Percentiles rank a stretch among this genome's conserved stretches.
phyloP scores from a whole-genome alignment of 805 yeast genomes.

The Kodamaea neixiangensis region DNA sequence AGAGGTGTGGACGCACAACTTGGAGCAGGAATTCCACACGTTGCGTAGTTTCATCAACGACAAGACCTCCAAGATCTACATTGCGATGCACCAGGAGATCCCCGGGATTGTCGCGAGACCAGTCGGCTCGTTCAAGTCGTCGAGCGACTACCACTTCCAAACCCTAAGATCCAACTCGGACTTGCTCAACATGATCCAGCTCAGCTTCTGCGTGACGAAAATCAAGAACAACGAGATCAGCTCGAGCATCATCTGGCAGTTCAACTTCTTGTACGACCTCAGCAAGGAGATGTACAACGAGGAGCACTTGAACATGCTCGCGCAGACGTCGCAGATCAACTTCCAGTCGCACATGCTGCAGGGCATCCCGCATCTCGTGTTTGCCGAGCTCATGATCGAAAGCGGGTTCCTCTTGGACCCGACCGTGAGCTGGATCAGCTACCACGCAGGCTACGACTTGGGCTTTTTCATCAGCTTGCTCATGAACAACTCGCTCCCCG shows the following conservation, averaged over 20 bases:
- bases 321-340: conserved; percentile 78
- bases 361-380: conserved; percentile 78
- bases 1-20: conserved; percentile 74
- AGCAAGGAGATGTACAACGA: conserved; percentile 80
- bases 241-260: conserved; percentile 87
- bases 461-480: conserved; percentile 83
- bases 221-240: conserved; percentile 49
- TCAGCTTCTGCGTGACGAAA: conserved; percentile 47
- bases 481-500: conserved; percentile 76
- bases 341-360: conserved; percentile 68
- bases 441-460: conserved; percentile 91
- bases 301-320: conserved; percentile 77
- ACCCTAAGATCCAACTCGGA: conserved; percentile 92
- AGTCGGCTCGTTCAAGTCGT: conserved; percentile 86
- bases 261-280: conserved; percentile 83
- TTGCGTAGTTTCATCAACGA: conserved; percentile 60
- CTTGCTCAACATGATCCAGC: conserved; percentile 78
- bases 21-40: conserved; percentile 64
- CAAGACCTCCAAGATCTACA: conserved; percentile 48
- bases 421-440: conserved; percentile 82
- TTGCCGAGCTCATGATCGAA: conserved; percentile 81
- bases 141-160: conserved; percentile 93
- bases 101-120: conserved; percentile 97
- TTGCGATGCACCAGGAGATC: conserved; percentile 85
- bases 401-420: conserved; percentile 81